Evolutionary conservation across 2,329 filamentous ascomycete species (phyloP).

Genomic region (Apiospora malaysiana): DNA sequence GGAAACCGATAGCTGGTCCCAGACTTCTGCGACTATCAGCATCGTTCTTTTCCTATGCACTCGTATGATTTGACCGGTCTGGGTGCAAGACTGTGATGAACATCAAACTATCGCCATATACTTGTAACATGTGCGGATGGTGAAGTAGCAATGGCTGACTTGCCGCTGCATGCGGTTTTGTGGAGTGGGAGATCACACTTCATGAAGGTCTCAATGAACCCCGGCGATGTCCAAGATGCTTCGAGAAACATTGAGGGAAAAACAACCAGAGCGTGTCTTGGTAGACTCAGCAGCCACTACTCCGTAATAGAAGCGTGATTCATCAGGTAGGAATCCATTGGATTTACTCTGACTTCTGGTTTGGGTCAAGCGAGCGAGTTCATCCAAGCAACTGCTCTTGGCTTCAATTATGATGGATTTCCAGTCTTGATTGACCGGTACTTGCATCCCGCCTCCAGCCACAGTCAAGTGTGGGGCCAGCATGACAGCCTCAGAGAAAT

Average conservation of each 20-base stretch:
- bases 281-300: too few species aligned
- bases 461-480: background rate
- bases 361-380: background rate
- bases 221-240: too few species aligned
- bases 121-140: background rate
- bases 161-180: background rate
- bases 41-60: background rate
- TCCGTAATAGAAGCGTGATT: too few species aligned
- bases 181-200: background rate
- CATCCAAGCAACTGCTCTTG: background rate
- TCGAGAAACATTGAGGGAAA: background rate
- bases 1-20: background rate
- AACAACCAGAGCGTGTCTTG: too few species aligned
- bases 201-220: too few species aligned
- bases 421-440: background rate
- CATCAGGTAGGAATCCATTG: background rate
- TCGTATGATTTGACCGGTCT: background rate
- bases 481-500: background rate
- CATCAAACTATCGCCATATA: background rate
- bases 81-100: background rate
- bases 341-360: background rate
- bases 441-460: background rate
- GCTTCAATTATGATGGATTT: too few species aligned
- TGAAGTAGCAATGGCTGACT: background rate
- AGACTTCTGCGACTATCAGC: background rate